phyloP scores from a whole-genome alignment of 306 rosid genomes.

The Rubus idaeus region DNA sequence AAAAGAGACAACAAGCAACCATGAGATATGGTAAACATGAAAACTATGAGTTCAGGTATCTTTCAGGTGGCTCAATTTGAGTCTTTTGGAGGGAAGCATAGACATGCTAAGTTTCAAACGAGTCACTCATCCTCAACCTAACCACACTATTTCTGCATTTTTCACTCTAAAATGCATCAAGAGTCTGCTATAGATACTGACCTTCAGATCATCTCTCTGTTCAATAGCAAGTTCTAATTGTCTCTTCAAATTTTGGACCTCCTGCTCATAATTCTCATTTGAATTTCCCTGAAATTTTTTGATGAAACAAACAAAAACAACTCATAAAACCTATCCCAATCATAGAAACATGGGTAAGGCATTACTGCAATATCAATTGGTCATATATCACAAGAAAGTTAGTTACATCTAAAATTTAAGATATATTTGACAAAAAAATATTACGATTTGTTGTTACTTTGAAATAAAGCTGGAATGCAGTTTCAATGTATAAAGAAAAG shows the following conservation, averaged over 20 bases:
- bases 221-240: constrained; percentile 58
- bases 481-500: not conserved
- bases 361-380: not conserved
- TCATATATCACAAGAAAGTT: not conserved
- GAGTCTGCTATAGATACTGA: constrained; percentile 30
- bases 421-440: not conserved
- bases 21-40: not conserved
- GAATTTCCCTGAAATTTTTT: constrained; percentile 37
- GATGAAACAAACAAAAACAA: constrained; percentile 27
- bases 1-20: not conserved
- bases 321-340: constrained; percentile 4
- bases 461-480: not conserved
- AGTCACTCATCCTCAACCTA: not conserved
- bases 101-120: not conserved
- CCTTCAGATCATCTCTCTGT: constrained; percentile 78
- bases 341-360: not conserved
- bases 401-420: not conserved
- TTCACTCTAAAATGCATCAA: constrained; percentile 4
- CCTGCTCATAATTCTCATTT: constrained; percentile 44
- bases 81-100: not conserved
- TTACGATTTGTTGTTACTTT: not conserved
- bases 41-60: not conserved
- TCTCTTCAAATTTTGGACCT: constrained; percentile 58
- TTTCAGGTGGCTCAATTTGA: not conserved
- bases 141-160: not conserved